phyloP scores from a whole-genome alignment of 2,329 filamentous ascomycete genomes.

The Apiospora malaysiana region DNA sequence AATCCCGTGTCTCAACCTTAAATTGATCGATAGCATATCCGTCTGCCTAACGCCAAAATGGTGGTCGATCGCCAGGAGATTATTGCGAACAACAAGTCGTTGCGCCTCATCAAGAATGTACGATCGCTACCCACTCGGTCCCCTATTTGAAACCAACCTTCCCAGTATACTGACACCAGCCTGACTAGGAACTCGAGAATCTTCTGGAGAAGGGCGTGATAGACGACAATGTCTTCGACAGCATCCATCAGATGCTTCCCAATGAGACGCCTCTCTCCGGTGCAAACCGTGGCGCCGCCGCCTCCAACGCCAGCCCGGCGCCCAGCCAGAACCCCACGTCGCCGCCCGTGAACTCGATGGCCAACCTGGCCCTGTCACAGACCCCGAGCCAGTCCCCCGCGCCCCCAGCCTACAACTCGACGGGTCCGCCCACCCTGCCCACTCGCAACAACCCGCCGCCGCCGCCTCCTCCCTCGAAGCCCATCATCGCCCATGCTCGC shows the following conservation, averaged over 20 bases:
- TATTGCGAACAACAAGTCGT: constrained; percentile 80
- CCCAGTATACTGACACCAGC: constrained; percentile 29
- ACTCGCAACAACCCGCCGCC: constrained; percentile 45
- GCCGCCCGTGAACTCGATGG: constrained; percentile 47
- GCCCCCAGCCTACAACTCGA: constrained; percentile 59
- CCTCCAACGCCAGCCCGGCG: constrained; percentile 39
- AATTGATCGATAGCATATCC: neutral
- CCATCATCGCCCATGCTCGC: constrained; percentile 73
- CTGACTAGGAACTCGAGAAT: constrained; percentile 82
- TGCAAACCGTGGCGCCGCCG: constrained; percentile 42
- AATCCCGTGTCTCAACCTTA: neutral
- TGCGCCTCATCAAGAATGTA: constrained; percentile 87
- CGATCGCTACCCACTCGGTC: constrained; percentile 36
- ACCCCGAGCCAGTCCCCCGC: constrained; percentile 43
- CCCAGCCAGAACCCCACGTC: constrained; percentile 26
- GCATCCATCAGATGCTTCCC: constrained; percentile 77
- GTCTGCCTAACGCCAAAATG: constrained; percentile 29
- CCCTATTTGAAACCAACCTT: neutral
- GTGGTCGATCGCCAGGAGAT: constrained; percentile 64
- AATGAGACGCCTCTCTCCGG: constrained; percentile 66
- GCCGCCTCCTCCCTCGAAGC: constrained; percentile 53
- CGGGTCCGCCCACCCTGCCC: constrained; percentile 43
- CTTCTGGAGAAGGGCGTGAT: constrained; percentile 85
- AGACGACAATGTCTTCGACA: constrained; percentile 74
- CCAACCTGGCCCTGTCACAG: constrained; percentile 46